Evolutionary conservation across 257 asterid genomes (phyloP), one percentile per base, ranked within the genome.

Genomic region (Fraxinus cuspidata): DNA sequence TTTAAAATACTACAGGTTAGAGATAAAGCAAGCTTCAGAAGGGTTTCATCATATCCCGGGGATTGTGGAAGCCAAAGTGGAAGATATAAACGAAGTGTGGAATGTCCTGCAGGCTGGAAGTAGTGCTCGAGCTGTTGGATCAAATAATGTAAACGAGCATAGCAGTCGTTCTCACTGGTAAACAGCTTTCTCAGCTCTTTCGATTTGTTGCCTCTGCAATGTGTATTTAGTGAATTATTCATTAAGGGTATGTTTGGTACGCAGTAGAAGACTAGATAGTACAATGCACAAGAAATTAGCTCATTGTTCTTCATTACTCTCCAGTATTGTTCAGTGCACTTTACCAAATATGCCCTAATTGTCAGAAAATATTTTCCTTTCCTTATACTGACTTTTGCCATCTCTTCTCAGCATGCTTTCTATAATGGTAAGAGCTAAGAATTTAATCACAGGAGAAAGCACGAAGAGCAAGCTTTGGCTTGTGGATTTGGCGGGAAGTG

Each of bases 131-230:
- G 88, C 98, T 38, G 96, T 92, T 69, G 98, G 98, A 68, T 96
- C 99, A 53, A 96, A 96, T 83, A 96, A 96, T 40, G 97, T 96
- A 70, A 96, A 93, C 31, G 98, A 96, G 85, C 99, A 96, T 67
- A 92, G 98, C 83, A 96, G 99, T 84, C 95, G 99, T 16, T 96
- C 99, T 74, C 99, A 96, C 88, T 96, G 98, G 98, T 94, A 91
- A 81, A 47, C 18, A 32, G 38, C 28, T 70, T 82, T 77, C 28
- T 31, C 72, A 18, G 51, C 65, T 40, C 38, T 44, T 38, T 15
- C 72, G 27, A 28, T 74, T 58, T 60, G 49, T 73, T 53, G 68
- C 29, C 40, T 37, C 7, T 29, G 2, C 38, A 37, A 15, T 21
- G 69, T 9, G 10, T 32, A 51, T 19, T 74, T 58, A 32, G 5